Base-by-base conservation (phyloP, 257 asterid species). In the Solanum microdontum region DNA sequence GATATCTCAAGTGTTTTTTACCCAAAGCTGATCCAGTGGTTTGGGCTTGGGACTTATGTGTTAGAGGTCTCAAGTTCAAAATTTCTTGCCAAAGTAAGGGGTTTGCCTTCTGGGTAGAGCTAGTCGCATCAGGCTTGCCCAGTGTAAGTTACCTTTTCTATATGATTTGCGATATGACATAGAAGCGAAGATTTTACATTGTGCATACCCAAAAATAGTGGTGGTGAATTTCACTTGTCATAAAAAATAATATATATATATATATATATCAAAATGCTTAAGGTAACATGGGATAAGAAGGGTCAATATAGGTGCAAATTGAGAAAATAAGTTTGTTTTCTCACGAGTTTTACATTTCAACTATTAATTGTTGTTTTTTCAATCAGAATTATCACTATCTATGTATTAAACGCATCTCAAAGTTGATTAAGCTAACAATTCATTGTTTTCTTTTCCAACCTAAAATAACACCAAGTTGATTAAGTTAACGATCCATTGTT, bases 91-190 rank as follows among this genome's bases (percentile, higher is more conserved):
- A 48, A 2, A 17, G n/a, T 0, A 17, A 55, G 2, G 4, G 4
- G 1, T 7, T 17, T 55, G 4, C 11, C 7, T 51, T 51, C 8
- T 55, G 10, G 64, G 4, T 55, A 4, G 10, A 17, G 64, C 11
- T 55, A 0, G 64, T 19, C 4, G 0, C 4, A 55, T 19, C 11
- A 7, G 4, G 0, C 64, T 55, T 55, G 10, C 4, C 21, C 0
- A 55, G 10, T 55, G 2, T 19, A 55, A 0, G 24, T 6, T 55
- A 55, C 0, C 62, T 55, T 55, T 17, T 55, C 4, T 55, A 19
- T 7, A 19, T 55, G 64, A 19, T 55, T 7, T 55, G 64, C 1
- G 24, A 17, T 19, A 55, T 55, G n/a, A 55, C 11, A 17, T 55
- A 17, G 11, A 55, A 55, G 4, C 1, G 1, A 0, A 17, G 64